These are phyloP conservation scores for Pulveroboletus sp. DNA, from an alignment of 768 basidiomycete species.

Conservation along the genomic window DNA sequence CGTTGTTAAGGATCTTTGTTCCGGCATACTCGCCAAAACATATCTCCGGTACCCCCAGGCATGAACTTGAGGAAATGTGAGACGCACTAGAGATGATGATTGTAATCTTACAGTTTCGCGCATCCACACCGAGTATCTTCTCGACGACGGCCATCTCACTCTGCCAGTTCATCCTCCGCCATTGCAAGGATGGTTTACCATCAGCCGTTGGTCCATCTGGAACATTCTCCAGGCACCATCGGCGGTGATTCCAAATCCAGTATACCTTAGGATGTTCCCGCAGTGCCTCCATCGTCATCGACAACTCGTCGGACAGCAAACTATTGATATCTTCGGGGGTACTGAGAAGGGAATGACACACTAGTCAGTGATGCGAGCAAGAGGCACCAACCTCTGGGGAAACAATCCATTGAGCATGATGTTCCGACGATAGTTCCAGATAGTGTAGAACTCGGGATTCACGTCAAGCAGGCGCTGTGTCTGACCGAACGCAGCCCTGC, in stretches of 20 bases:
- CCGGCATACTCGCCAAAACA: conserved; percentile 67
- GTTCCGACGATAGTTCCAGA: conserved; percentile 90
- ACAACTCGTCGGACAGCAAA: conserved; percentile 67
- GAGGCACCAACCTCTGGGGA: conserved; percentile 47
- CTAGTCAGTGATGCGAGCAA: background rate
- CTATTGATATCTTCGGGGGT: conserved; percentile 57
- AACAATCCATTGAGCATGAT: conserved; percentile 76
- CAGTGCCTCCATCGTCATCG: conserved; percentile 76
- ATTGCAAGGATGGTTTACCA: conserved; percentile 47
- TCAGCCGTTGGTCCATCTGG: conserved; percentile 63
- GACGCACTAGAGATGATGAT: background rate
- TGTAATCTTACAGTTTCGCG: conserved; percentile 77
- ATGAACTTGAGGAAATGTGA: conserved; percentile 58
- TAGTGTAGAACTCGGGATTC: conserved; percentile 95
- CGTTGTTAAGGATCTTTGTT: conserved; percentile 48
- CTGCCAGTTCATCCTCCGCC: conserved; percentile 81
- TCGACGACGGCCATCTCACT: conserved; percentile 85
- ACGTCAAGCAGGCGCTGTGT: conserved; percentile 73
- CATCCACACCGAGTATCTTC: conserved; percentile 86
- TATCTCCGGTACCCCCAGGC: conserved; percentile 95
- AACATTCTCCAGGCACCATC: conserved; percentile 89
- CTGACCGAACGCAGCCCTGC: conserved; percentile 67
- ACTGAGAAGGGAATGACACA: conserved; percentile 37
- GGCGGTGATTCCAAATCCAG: conserved; percentile 97
- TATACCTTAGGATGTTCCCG: conserved; percentile 92